Percentiles rank a stretch among this genome's conserved stretches.
phyloP scores from a whole-genome alignment of 1,284 basidiomycete species.

The Pseudozyma tsukubaensis region DNA sequence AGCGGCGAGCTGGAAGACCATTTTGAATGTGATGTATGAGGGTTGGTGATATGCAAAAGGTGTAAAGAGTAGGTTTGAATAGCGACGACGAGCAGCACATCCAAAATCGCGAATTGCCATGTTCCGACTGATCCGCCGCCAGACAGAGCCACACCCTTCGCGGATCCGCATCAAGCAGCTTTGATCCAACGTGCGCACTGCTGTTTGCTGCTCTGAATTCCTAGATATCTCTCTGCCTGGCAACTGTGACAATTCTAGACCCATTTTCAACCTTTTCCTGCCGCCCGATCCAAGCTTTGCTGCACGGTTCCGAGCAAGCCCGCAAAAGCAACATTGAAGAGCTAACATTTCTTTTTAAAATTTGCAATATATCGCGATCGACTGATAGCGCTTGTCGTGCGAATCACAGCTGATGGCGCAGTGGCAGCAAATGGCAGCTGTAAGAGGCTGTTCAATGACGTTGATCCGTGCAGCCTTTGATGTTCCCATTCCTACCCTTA shows the following conservation, averaged over 20 bases:
- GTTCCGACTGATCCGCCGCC: slow-evolving; percentile 10
- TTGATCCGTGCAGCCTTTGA: slow-evolving; percentile 31
- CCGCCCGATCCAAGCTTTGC: not conserved
- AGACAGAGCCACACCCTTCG: not conserved
- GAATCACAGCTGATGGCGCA: slow-evolving; percentile 1
- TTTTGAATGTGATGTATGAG: slow-evolving; percentile 16
- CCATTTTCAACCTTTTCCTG: not conserved
- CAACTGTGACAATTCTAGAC: not conserved
- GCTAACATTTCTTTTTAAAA: slow-evolving; percentile 15
- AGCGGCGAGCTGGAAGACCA: slow-evolving; percentile 43
- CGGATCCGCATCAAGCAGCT: slow-evolving; percentile 14
- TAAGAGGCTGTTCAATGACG: slow-evolving; percentile 31
- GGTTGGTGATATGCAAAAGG: slow-evolving; percentile 16
- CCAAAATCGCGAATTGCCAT: not conserved
- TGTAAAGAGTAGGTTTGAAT: not conserved
- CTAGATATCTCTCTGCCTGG: not conserved
- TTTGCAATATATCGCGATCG: slow-evolving; percentile 1
- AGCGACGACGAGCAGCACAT: slow-evolving; percentile 17
- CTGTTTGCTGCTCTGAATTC: not conserved
- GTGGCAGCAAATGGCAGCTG: not conserved
- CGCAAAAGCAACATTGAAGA: not conserved
- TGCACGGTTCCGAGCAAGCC: slow-evolving; percentile 35
- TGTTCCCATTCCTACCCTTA: not conserved
- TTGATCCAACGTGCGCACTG: not conserved
- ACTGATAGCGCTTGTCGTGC: slow-evolving; percentile 12